These are phyloP conservation scores for Solanum hybrid DNA, from an alignment of 305 asterid genomes.

Conservation along the genomic window DNA sequence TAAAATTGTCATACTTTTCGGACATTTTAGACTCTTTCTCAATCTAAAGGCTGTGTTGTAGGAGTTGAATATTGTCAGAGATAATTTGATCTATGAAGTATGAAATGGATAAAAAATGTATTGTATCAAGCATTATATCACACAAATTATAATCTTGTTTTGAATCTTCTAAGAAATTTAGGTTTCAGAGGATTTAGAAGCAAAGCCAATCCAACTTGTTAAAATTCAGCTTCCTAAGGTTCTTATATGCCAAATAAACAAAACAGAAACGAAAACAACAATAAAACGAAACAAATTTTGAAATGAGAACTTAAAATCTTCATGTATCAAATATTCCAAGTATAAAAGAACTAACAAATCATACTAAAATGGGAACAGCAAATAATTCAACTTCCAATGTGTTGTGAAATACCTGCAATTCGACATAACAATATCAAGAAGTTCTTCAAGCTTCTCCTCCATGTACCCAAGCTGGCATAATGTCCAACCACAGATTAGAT, in stretches of 20 bases:
- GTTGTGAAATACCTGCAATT: conserved; percentile 54
- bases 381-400: neutral
- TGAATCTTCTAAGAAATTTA: neutral
- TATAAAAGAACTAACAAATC: neutral
- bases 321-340: neutral
- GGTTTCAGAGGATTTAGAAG: neutral
- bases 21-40: neutral
- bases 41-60: neutral
- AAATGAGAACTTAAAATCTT: neutral
- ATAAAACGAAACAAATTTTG: neutral
- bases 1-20: neutral
- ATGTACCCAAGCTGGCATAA: conserved; percentile 53
- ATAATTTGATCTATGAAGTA: neutral
- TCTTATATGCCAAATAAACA: neutral
- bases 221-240: neutral
- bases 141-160: neutral
- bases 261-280: neutral
- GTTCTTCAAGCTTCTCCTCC: conserved; percentile 69
- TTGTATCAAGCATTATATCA: neutral
- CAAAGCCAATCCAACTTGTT: neutral
- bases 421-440: conserved; percentile 41
- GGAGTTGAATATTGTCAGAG: neutral
- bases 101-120: neutral
- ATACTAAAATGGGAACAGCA: neutral
- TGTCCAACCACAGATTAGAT: neutral